Evolutionary conservation across 768 basidiomycete species (phyloP), one percentile per base, ranked within the genome.

Genomic region (Amanita phalloides): DNA sequence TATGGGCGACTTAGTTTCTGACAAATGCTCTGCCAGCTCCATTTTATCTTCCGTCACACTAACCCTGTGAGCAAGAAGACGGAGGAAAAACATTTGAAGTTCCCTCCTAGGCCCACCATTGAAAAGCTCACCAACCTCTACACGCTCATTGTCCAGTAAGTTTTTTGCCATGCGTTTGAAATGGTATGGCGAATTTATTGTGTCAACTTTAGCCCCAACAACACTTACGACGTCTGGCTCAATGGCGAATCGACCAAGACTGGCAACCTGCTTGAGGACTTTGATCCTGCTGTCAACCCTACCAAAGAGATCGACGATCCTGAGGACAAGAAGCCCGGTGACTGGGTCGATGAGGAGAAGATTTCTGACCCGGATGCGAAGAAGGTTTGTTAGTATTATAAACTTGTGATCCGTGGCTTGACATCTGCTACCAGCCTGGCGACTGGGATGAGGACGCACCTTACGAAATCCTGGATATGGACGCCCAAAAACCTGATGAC

Each of bases 381-480:
- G 59, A 96, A 95, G 78, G 85, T 86, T 48, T 11, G 71, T 58
- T 53, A 32, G 44, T 32, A 21, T 49, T 13, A 49, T 11, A 6
- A 23, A 36, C 37, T 26, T 32, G 1, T 45, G 17, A 13, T 6
- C 17, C 37, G 10, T 37, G 44, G 42, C 21, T 37, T 56, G 17
- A 53, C 32, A n/a, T 51, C 30, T 25, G 23, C 36, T 39, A 38
- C 10, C 56, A 85, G 89, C 95, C 95, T 45, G 89, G 71, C 2
- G 96, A 98, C 68, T 99, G 96, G 96, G 91, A 99, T 63, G 96
- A 99, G 71, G 89, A 86, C 45, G 93, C 90, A 42, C 95, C 96
- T 2, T 87, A 90, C 60, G 88, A 94, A 65, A 88, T 99, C 60
- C 70, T 71, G 49, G 96, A 99, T 59, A 81, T 81, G 60, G 86